Base-by-base conservation (phyloP, 2,329 filamentous ascomycete genomes). In the Talaromyces verruculosus region DNA sequence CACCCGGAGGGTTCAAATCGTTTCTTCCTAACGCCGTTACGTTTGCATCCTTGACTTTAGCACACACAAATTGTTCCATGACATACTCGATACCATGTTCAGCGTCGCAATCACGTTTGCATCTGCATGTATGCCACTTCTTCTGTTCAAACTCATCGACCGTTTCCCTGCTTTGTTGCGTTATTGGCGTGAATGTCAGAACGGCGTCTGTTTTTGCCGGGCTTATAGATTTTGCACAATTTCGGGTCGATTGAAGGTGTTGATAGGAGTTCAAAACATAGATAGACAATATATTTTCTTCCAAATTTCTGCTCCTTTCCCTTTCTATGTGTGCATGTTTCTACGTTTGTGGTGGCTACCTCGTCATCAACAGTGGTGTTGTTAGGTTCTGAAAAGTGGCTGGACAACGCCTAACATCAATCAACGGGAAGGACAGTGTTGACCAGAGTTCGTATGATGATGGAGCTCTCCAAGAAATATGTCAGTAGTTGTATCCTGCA, bases 11-110 rank as follows among this genome's bases (percentile, higher is more conserved):
- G 19, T 43, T 33, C 25, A n/a, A 57, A 39, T 33, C 17, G 3
- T 47, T 25, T 65, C 28, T 25, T 13, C 17, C 25, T 41, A 25
- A 60, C 45, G 60, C 53, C 37, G 28, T 61, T 62, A 65, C 37
- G 62, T 58, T 22, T 60, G 57, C 57, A 45, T 22, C 61, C 4
- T 58, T 53, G 25, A 43, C 53, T 67, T 67, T 33, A 55, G 64
- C 47, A 43, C 30, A 19, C 17, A 57, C 30, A 11, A 37, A 33
- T n/a, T 59, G 61, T 47, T 39, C 8, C 33, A 64, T 43, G 61
- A 15, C 60, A 41, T 55, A 53, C 4, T 33, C 37, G 60, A 63
- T 63, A 43, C 35, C 61, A 61, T 39, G 17, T 47, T 47, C 30
- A 45, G 37, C 61, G 51, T 28, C 33, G 25, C 39, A 17, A 25